phyloP scores from a whole-genome alignment of 345 rosid species.

The Eutrema japonicum region DNA sequence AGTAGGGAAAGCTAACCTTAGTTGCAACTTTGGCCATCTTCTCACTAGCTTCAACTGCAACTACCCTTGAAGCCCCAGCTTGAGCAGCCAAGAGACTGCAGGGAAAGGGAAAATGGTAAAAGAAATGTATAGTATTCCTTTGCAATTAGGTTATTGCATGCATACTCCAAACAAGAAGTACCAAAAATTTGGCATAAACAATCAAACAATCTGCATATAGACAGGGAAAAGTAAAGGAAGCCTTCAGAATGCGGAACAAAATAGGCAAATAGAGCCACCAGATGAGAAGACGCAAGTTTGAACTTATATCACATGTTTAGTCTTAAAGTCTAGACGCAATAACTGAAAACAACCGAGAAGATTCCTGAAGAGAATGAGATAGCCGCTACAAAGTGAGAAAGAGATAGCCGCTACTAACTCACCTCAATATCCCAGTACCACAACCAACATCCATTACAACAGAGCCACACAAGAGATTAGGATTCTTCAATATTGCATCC shows the following conservation, averaged over 20 bases:
- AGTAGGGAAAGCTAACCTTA: constrained; percentile 55
- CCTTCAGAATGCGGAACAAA: constrained; percentile 10
- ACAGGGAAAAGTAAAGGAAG: neutral
- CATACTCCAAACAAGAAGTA: neutral
- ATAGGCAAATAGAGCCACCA: neutral
- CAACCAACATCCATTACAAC: constrained; percentile 98
- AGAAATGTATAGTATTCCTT: constrained; percentile 16
- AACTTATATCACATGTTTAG: neutral
- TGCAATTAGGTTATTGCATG: neutral
- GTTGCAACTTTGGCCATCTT: constrained; percentile 95
- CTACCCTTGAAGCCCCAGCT: constrained; percentile 92
- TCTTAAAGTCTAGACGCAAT: constrained; percentile 7
- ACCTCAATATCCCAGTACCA: constrained; percentile 97
- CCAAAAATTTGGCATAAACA: neutral
- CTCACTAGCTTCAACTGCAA: constrained; percentile 92
- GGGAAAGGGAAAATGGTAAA: constrained; percentile 26
- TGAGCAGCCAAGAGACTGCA: constrained; percentile 88
- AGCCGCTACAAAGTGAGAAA: constrained; percentile 9
- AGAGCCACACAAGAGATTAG: constrained; percentile 69
- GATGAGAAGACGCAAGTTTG: constrained; percentile 15
- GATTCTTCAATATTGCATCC: constrained; percentile 82
- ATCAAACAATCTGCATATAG: constrained; percentile 4
- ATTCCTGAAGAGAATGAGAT: constrained; percentile 12
- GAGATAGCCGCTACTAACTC: constrained; percentile 15
- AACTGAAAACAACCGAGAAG: neutral